These are phyloP conservation scores for Sherardia arvensis DNA, from an alignment of 257 asterid species.

Conservation along the genomic window DNA sequence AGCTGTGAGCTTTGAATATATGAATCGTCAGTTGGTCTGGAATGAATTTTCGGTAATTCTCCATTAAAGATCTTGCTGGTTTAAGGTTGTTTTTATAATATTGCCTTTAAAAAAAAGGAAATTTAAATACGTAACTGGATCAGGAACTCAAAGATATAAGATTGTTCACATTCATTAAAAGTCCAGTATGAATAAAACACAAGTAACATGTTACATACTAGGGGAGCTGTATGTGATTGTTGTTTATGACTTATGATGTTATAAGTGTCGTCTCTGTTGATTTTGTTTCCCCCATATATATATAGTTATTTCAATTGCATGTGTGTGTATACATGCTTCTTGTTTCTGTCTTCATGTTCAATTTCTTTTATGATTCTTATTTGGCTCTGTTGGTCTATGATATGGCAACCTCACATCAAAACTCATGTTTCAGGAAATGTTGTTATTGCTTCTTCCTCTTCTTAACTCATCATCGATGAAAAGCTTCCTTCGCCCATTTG, in stretches of 20 bases:
- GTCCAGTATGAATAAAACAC: background rate
- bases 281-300: no score
- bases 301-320: no score
- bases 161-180: background rate
- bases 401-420: conserved; percentile 2
- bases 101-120: no score
- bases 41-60: conserved; percentile 81
- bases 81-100: background rate
- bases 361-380: background rate
- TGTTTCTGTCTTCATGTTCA: background rate
- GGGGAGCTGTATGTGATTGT: background rate
- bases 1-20: conserved; percentile 95
- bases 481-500: conserved; percentile 71
- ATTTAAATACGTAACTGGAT: background rate
- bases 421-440: conserved; percentile 63
- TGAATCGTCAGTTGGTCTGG: conserved; percentile 98
- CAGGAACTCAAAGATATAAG: background rate
- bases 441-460: conserved; percentile 86
- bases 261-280: no score
- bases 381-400: background rate
- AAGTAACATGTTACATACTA: background rate
- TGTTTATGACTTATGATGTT: no score
- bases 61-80: background rate
- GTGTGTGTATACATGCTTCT: no score
- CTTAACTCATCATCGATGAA: conserved; percentile 78